Conservation (phyloP, 495 filamentous ascomycete genomes). For the Penicillium cataractarum region DNA sequence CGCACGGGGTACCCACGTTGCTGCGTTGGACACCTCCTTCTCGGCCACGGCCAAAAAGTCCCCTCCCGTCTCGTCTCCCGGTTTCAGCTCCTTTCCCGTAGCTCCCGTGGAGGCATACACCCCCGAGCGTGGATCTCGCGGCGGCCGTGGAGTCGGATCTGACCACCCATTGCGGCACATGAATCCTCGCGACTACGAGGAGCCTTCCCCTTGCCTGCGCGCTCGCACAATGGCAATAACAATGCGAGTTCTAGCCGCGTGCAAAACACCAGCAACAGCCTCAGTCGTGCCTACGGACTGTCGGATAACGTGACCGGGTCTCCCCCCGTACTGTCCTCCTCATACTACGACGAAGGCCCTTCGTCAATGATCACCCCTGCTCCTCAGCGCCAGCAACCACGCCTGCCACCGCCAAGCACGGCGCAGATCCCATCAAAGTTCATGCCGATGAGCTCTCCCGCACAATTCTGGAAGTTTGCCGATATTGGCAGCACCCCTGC, state of each 20-base stretch:
- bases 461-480: conserved; percentile 94
- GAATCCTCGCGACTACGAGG: conserved; percentile 52
- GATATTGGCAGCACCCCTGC: conserved; percentile 76
- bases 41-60: conserved; percentile 53
- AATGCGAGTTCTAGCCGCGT: conserved; percentile 33
- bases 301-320: conserved; percentile 64
- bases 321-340: conserved; percentile 72
- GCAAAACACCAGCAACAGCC: conserved; percentile 56
- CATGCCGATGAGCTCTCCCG: conserved; percentile 91
- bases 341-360: conserved; percentile 59
- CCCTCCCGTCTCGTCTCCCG: conserved; percentile 52
- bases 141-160: conserved; percentile 35
- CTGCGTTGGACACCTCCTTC: conserved; percentile 50
- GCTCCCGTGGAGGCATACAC: conserved; percentile 53
- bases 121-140: conserved; percentile 49
- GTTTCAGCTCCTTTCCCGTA: conserved; percentile 52
- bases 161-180: conserved; percentile 42
- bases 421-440: conserved; percentile 89
- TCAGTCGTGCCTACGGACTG: conserved; percentile 56
- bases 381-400: conserved; percentile 78
- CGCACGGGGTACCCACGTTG: conserved; percentile 27
- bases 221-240: conserved; percentile 42
- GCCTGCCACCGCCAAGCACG: conserved; percentile 85
- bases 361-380: conserved; percentile 79
- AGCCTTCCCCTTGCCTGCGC: conserved; percentile 58